Conservation (phyloP, 805 yeast species). For the Cyberlindnera nakhonratchasimensis region DNA sequence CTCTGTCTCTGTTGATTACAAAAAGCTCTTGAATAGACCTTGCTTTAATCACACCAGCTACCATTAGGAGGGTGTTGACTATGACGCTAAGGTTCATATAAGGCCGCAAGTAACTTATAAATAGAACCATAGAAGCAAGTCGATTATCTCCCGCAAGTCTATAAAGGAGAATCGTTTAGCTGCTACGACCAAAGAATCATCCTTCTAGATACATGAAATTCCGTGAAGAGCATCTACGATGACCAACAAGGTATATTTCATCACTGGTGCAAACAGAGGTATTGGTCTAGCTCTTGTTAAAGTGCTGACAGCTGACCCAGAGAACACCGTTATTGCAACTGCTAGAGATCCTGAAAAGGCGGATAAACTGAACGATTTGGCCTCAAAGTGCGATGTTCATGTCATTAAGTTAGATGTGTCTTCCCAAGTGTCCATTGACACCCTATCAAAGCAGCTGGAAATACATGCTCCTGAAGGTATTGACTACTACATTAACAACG, state of each 20-base stretch:
- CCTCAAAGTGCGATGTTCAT: slow-evolving; percentile 20
- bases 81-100: too few species aligned
- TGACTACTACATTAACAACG: slow-evolving; percentile 29
- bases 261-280: slow-evolving; percentile 13
- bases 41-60: too few species aligned
- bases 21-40: too few species aligned
- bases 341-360: slow-evolving; percentile 16
- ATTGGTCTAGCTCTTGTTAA: slow-evolving; percentile 8
- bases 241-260: slow-evolving; percentile 6
- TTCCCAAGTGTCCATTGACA: slow-evolving; percentile 19
- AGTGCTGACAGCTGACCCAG: slow-evolving; percentile 1
- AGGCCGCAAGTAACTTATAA: too few species aligned
- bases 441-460: slow-evolving; percentile 13
- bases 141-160: too few species aligned
- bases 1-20: too few species aligned
- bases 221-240: too few species aligned
- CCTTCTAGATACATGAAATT: too few species aligned
- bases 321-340: slow-evolving; percentile 12
- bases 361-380: slow-evolving; percentile 10
- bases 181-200: too few species aligned
- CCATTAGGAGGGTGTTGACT: too few species aligned
- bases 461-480: slow-evolving; percentile 22
- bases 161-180: too few species aligned
- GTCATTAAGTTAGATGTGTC: slow-evolving; percentile 26
- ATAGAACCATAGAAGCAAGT: too few species aligned